phyloP scores from a whole-genome alignment of 805 yeast species.

The Metschnikowia chrysomelidarum region DNA sequence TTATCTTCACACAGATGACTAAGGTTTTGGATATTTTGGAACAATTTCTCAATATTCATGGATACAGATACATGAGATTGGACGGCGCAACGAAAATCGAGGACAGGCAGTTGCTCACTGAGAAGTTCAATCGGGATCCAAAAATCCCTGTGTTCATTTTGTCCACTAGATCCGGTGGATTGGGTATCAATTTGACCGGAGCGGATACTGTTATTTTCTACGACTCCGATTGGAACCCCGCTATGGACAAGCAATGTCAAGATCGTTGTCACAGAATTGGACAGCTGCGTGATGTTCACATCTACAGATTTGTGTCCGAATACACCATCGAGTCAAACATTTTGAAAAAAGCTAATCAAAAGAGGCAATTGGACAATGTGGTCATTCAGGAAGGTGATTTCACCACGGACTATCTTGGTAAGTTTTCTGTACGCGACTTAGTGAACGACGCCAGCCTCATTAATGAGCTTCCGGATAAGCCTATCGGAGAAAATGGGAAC shows the following conservation, averaged over 20 bases:
- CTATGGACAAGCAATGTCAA: constrained; percentile 99
- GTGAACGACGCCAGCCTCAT: constrained; percentile 58
- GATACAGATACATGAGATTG: constrained; percentile 88
- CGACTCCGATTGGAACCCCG: constrained; percentile 99
- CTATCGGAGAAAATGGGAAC: constrained; percentile 36
- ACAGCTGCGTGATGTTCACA: constrained; percentile 96
- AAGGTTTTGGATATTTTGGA: constrained; percentile 91
- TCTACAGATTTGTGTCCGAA: constrained; percentile 93
- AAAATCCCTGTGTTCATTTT: constrained; percentile 86
- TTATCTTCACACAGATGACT: constrained; percentile 98
- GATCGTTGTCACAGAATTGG: constrained; percentile 99
- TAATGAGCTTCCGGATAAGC: constrained; percentile 39
- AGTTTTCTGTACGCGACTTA: constrained; percentile 80
- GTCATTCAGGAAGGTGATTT: constrained; percentile 98
- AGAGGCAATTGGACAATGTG: constrained; percentile 88
- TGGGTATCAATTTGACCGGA: constrained; percentile 96
- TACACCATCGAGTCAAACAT: constrained; percentile 95
- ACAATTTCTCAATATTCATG: constrained; percentile 90
- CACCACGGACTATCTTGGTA: constrained; percentile 93
- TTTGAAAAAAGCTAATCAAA: constrained; percentile 89
- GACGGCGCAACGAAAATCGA: constrained; percentile 98
- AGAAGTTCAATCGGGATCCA: constrained; percentile 83
- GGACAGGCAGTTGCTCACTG: constrained; percentile 92
- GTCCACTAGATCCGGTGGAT: constrained; percentile 96
- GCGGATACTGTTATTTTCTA: constrained; percentile 98